phyloP scores from a whole-genome alignment of 176 grass and related monocot genomes.

The Phyllostachys edulis region DNA sequence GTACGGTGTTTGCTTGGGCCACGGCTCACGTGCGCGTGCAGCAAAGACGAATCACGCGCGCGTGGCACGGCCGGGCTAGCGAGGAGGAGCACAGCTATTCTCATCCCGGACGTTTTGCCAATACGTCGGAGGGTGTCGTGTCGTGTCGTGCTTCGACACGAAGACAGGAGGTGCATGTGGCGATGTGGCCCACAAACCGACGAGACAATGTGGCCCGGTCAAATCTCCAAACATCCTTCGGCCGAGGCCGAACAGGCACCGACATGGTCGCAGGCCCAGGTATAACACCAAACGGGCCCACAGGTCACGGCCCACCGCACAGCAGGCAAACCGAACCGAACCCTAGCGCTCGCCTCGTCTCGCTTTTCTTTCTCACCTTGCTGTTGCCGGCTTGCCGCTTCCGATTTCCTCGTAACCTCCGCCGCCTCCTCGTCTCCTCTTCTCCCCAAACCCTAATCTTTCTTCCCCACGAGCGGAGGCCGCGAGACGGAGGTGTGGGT shows the following conservation, averaged over 20 bases:
- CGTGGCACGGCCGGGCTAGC: no score
- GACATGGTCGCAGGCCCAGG: background rate
- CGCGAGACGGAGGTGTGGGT: background rate
- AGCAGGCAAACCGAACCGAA: background rate
- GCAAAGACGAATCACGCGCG: no score
- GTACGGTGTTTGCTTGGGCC: no score
- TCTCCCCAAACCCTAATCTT: slow-evolving; percentile 10
- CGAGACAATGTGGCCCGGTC: background rate
- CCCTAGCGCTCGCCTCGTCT: background rate
- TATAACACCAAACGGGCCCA: background rate
- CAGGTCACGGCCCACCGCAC: no score
- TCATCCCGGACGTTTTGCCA: no score
- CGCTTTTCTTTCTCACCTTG: background rate
- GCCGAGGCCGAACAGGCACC: background rate
- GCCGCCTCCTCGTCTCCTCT: background rate
- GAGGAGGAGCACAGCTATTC: no score
- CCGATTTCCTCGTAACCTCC: background rate
- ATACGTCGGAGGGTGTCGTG: no score
- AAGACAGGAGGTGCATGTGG: no score
- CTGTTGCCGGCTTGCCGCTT: background rate
- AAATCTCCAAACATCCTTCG: background rate
- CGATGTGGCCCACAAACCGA: background rate
- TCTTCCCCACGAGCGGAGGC: background rate
- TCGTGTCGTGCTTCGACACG: no score
- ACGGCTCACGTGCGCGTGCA: no score